phyloP scores from a whole-genome alignment of 495 filamentous ascomycete species.

The Podospora fimiseda region DNA sequence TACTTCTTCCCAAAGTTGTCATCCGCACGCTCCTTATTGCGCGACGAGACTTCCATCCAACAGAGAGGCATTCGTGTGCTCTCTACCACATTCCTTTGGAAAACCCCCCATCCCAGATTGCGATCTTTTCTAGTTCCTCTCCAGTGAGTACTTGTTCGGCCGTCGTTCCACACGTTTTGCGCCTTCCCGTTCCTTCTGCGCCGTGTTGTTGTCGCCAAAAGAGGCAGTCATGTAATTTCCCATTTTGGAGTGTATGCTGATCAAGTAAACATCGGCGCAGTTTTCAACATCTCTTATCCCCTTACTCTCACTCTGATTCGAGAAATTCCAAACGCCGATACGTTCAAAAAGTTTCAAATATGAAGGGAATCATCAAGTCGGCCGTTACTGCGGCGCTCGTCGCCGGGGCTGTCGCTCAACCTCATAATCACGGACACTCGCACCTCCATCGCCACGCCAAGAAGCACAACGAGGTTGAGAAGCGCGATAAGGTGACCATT shows the following conservation, averaged over 20 bases:
- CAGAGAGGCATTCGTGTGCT: constrained; percentile 44
- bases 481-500: constrained; percentile 36
- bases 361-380: constrained; percentile 42
- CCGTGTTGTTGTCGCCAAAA: neutral
- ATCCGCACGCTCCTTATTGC: constrained; percentile 18
- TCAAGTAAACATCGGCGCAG: neutral
- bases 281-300: neutral
- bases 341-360: constrained; percentile 23
- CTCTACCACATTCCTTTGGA: constrained; percentile 59
- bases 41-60: constrained; percentile 35
- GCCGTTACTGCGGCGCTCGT: constrained; percentile 44
- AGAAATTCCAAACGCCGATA: neutral
- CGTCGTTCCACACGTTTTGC: too few species aligned
- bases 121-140: too few species aligned
- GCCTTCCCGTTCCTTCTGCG: neutral
- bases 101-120: constrained; percentile 18
- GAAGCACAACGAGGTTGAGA: constrained; percentile 32
- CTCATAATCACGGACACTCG: constrained; percentile 40
- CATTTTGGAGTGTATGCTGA: neutral
- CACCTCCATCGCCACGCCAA: constrained; percentile 33
- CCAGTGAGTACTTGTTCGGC: too few species aligned
- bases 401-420: constrained; percentile 38
- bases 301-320: neutral
- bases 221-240: neutral
- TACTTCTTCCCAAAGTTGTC: constrained; percentile 4